Conservation (phyloP, 345 rosid species). For the Aethionema arabicum region DNA sequence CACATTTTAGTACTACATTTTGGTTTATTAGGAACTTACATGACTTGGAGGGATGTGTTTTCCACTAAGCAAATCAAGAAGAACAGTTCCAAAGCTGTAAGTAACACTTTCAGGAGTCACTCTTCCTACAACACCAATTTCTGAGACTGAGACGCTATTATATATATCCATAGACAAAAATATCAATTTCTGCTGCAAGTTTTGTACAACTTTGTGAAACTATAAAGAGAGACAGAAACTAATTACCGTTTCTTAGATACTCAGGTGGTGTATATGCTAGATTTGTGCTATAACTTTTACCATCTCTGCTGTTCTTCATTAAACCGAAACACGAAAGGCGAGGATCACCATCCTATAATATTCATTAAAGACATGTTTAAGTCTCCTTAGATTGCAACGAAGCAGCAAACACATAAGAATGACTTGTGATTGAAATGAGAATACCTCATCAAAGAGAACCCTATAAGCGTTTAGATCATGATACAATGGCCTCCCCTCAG, state of each 20-base stretch:
- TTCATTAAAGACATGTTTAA: conserved; percentile 25
- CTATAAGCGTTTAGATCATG: conserved; percentile 97
- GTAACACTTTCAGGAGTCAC: conserved; percentile 91
- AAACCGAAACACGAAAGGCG: conserved; percentile 97
- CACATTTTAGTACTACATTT: not conserved
- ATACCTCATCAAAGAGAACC: conserved; percentile 98
- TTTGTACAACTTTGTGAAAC: not conserved
- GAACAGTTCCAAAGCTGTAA: conserved; percentile 95
- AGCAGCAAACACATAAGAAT: not conserved
- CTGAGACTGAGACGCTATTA: not conserved
- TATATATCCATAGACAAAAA: conserved; percentile 1
- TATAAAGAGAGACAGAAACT: not conserved
- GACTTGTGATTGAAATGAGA: not conserved
- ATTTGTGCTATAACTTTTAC: conserved; percentile 93
- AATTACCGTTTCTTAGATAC: conserved; percentile 78
- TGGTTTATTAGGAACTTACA: conserved; percentile 47
- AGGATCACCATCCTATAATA: conserved; percentile 88
- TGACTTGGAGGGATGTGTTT: conserved; percentile 97
- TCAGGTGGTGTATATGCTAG: conserved; percentile 97
- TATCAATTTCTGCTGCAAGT: not conserved
- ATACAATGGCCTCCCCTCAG: conserved; percentile 77
- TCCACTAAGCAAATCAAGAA: conserved; percentile 91
- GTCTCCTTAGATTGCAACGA: not conserved
- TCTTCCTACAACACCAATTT: conserved; percentile 57
- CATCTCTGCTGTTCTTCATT: conserved; percentile 94